These are phyloP conservation scores for Haematococcus sp. DNA, from an alignment of 139 green algal genomes.

Conservation along the genomic window DNA sequence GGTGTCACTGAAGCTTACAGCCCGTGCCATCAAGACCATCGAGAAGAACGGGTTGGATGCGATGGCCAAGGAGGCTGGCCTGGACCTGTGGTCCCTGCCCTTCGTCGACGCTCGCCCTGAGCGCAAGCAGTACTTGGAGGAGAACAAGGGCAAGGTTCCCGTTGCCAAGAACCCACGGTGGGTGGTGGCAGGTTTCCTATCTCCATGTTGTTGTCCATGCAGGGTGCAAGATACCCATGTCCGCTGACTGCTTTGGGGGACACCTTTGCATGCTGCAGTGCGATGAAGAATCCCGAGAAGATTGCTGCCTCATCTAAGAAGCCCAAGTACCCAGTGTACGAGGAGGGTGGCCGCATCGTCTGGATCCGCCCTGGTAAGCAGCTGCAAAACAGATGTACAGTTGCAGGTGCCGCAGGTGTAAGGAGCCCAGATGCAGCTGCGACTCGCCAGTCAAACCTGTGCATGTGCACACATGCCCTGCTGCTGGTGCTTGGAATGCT, in stretches of 20 bases:
- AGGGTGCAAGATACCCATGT: no score
- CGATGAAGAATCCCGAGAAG: slow-evolving; percentile 90
- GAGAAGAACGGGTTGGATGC: slow-evolving; percentile 88
- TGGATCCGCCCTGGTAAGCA: slow-evolving; percentile 44
- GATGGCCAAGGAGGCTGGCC: slow-evolving; percentile 87
- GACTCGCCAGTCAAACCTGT: no score
- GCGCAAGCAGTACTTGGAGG: slow-evolving; percentile 57
- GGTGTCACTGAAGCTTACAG: slow-evolving; percentile 78
- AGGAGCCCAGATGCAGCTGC: no score
- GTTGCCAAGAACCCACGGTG: slow-evolving; percentile 28
- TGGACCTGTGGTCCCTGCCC: slow-evolving; percentile 86
- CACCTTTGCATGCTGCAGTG: slow-evolving; percentile 18
- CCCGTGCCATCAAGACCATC: slow-evolving; percentile 72
- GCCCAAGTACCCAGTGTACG: slow-evolving; percentile 58
- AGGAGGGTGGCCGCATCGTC: slow-evolving; percentile 54
- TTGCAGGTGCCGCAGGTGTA: no score
- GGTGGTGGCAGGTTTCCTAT: no score
- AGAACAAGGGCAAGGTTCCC: slow-evolving; percentile 56
- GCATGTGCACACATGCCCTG: no score
- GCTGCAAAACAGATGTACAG: no score
- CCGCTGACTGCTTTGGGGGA: no score
- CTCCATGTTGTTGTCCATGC: not conserved
- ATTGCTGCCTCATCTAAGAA: slow-evolving; percentile 74
- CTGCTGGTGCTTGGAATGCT: no score
- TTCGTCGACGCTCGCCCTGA: slow-evolving; percentile 69